Conservation (phyloP, 2,329 filamentous ascomycete genomes). For the Leptographium procerum region DNA sequence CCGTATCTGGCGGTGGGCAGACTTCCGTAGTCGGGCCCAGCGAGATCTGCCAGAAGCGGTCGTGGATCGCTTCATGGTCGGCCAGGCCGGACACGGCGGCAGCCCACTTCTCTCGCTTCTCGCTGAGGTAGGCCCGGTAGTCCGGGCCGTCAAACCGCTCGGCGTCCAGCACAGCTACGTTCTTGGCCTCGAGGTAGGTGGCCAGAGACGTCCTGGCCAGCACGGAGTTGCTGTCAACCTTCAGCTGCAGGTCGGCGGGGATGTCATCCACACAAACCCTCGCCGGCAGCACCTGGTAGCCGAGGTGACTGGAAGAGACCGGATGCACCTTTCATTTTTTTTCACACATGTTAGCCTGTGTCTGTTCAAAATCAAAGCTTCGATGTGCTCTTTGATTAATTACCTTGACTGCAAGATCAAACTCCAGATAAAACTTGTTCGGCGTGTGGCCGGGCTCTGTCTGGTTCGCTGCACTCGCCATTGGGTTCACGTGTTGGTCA, state of each 20-base stretch:
- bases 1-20: background rate
- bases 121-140: background rate
- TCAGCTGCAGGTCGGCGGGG: background rate
- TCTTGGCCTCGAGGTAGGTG: background rate
- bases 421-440: background rate
- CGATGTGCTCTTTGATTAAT: background rate
- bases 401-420: background rate
- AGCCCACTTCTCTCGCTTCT: background rate
- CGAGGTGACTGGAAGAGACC: background rate
- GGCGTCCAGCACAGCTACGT: background rate
- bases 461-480: background rate
- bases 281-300: background rate
- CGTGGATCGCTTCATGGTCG: background rate
- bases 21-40: background rate
- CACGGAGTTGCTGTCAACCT: background rate
- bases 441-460: background rate
- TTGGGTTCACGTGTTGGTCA: background rate
- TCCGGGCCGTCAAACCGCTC: background rate
- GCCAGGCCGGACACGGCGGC: background rate
- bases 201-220: background rate
- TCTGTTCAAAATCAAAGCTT: background rate
- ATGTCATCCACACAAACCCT: background rate
- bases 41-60: slow-evolving; percentile 1
- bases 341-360: background rate
- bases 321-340: background rate